Evolutionary conservation across 2,329 filamentous ascomycete species (phyloP), one percentile per base, ranked within the genome.

Genomic region (Boeremia exigua): DNA sequence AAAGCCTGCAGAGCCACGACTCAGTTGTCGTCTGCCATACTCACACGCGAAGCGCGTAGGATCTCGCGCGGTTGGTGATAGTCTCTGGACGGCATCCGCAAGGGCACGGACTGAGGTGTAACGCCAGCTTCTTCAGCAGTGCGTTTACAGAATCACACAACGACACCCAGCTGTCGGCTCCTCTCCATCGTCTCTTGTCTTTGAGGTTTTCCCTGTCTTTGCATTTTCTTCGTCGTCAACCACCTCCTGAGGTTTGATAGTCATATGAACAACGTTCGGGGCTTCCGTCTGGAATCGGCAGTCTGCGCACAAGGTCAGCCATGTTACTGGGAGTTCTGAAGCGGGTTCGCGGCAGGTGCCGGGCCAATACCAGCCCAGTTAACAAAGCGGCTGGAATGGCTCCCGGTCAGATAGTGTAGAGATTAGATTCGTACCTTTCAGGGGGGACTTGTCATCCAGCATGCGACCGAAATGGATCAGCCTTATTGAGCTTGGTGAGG

Each of bases 261-360:
- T 94, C 92, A 96, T 96, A 76, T 96, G 92, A n/a, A 96, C 87
- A 27, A 96, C 90, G 64, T 96, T 96, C 7, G 90, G 86, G 10
- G 83, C 80, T 60, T 92, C 88, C 28, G 82, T 81, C 69, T 86
- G 90, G 70, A 96, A 92, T 58, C 87, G 89, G 69, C 91, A 93
- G 63, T 93, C 92, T 96, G 52, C 27, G 25, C 42, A 12, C n/a
- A 23, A 10, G 9, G 12, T 44, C 29, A 44, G 42, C 7, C 12
- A 32, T 33, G 19, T 15, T 15, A n/a, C 14, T 28, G 14, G 11
- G 3, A 9, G 11, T 28, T 17, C 3, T 29, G 25, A 17, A 15
- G 12, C 3, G 23, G 6, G 19, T 23, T 23, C 19, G 19, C 19
- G 19, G 19, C 19, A 23, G 19, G 19, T 23, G 19, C 19, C 19